Conservation (phyloP, 192 early-diverging fungal genomes). For the Funneliformis geosporum region DNA sequence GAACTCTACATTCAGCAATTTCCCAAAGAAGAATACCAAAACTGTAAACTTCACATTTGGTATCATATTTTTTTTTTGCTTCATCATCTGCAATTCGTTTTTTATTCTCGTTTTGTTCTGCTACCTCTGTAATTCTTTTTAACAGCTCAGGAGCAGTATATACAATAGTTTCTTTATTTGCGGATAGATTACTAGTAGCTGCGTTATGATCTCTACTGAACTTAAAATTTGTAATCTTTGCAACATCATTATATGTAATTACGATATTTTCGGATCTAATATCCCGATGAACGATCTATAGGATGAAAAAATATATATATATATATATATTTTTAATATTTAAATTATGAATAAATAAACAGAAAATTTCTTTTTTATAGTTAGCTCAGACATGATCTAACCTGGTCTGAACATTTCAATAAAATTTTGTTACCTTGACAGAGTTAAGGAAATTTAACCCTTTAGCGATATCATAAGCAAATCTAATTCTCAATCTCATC, state of each 20-base stretch:
- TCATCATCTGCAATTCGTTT: neutral
- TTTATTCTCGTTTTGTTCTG: neutral
- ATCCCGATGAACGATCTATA: neutral
- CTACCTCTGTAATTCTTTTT: neutral
- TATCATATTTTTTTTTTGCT: neutral
- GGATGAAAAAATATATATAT: neutral
- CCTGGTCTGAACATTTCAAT: no score
- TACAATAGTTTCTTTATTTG: neutral
- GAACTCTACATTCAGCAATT: neutral
- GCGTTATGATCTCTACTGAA: neutral
- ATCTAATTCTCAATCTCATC: neutral
- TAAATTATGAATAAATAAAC: neutral
- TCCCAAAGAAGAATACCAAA: constrained; percentile 13
- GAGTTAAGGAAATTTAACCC: neutral
- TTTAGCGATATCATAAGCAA: neutral
- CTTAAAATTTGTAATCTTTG: neutral
- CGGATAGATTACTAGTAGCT: neutral
- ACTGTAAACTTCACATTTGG: constrained; percentile 9
- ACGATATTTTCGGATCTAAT: neutral
- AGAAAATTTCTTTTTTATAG: no score
- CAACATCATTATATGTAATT: neutral
- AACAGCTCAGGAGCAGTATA: neutral
- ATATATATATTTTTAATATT: neutral
- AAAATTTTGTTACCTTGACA: neutral
- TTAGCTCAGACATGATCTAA: no score